These are phyloP conservation scores for Pseudogymnoascus sp. DNA, from an alignment of 2,329 filamentous ascomycete genomes.

Conservation along the genomic window DNA sequence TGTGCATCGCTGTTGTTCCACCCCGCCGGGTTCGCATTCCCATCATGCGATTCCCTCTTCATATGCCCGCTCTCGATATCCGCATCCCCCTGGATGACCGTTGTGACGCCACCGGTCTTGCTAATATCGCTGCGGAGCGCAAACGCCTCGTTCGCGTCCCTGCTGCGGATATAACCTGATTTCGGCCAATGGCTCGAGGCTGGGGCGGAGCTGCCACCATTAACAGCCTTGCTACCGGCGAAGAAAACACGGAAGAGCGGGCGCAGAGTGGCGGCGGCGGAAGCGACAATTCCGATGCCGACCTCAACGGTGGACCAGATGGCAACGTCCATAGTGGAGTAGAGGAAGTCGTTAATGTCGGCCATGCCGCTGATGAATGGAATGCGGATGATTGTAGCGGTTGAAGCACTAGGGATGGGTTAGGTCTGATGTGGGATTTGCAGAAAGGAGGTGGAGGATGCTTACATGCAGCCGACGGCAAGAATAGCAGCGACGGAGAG, in stretches of 20 bases:
- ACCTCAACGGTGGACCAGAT: constrained; percentile 45
- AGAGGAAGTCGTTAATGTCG: constrained; percentile 33
- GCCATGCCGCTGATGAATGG: constrained; percentile 35
- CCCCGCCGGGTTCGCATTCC: background rate
- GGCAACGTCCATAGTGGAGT: constrained; percentile 35
- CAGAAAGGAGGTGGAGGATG: constrained; percentile 1
- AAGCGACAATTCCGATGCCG: constrained; percentile 42
- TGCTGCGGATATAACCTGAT: background rate
- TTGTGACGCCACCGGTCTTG: constrained; percentile 5
- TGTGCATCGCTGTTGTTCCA: constrained; percentile 8
- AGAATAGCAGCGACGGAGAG: constrained; percentile 41
- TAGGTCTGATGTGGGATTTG: constrained; percentile 5
- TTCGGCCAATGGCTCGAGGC: background rate
- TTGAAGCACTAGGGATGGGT: constrained; percentile 29
- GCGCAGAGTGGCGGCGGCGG: constrained; percentile 41
- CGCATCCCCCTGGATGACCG: background rate
- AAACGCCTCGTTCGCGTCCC: background rate
- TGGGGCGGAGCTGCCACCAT: background rate
- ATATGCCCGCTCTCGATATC: background rate
- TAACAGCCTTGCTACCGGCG: constrained; percentile 5
- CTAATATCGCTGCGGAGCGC: constrained; percentile 1
- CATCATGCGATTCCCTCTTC: background rate
- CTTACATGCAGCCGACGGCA: constrained; percentile 44
- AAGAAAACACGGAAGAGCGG: constrained; percentile 33
- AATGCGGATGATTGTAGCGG: constrained; percentile 38